Evolutionary conservation across 1,139 yeast genomes (phyloP).

Genomic region (Yamadazyma dushanensis): DNA sequence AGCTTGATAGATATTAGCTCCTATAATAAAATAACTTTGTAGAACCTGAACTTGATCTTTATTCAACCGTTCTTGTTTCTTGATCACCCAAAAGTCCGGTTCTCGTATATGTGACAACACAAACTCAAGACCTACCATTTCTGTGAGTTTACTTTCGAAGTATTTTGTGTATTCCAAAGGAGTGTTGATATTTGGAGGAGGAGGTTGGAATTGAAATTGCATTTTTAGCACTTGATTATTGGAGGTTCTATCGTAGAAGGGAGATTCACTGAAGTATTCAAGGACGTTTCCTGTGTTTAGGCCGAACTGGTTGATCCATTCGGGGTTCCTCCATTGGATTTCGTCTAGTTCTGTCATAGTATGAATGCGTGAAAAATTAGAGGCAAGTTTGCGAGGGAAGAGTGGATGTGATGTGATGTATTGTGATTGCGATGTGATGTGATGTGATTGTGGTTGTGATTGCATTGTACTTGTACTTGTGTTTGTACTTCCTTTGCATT

Average conservation of each 20-base stretch:
- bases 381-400: no score
- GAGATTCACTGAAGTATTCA: slow-evolving; percentile 90
- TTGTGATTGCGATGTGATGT: no score
- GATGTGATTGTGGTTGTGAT: no score
- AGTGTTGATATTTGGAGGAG: slow-evolving; percentile 35
- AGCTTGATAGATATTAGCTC: slow-evolving; percentile 91
- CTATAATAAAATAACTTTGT: slow-evolving; percentile 79
- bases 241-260: slow-evolving; percentile 91
- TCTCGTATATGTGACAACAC: slow-evolving; percentile 73
- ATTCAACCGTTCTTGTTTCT: slow-evolving; percentile 70
- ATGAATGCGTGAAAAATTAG: no score
- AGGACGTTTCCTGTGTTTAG: slow-evolving; percentile 85
- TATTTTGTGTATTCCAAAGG: slow-evolving; percentile 33
- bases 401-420: no score
- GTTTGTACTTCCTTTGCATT: no score
- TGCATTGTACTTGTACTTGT: no score
- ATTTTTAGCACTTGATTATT: slow-evolving; percentile 92
- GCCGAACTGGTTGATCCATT: slow-evolving; percentile 90
- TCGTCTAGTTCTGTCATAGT: slow-evolving; percentile 61
- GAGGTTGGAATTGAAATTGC: slow-evolving; percentile 88
- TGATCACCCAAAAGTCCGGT: slow-evolving; percentile 89
- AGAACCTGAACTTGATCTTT: slow-evolving; percentile 54
- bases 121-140: slow-evolving; percentile 86
- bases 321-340: slow-evolving; percentile 96
- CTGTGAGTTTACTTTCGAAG: slow-evolving; percentile 58